Percentiles rank a stretch among this genome's conserved stretches.
Conservation (phyloP, 148 eudicot species). For the Tetragonia tetragonoides region DNA sequence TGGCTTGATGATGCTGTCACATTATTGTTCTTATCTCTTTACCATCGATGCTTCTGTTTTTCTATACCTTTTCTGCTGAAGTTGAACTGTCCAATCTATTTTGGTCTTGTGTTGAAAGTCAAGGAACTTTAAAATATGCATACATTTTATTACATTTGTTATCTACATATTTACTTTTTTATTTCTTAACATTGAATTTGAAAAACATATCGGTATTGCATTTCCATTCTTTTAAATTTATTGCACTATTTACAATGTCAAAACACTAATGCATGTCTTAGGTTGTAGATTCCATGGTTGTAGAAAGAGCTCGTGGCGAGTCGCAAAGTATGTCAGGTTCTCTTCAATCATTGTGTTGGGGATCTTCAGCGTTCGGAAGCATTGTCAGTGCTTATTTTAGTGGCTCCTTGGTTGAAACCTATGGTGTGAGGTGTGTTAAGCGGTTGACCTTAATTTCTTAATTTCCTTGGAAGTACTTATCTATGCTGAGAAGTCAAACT, state of each 20-base stretch:
- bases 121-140: not conserved
- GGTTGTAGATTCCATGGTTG: constrained; percentile 99
- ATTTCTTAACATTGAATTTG: not conserved
- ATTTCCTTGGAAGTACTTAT: not conserved
- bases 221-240: not conserved
- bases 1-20: not conserved
- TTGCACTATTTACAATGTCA: not conserved
- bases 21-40: not conserved
- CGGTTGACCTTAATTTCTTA: constrained; percentile 3
- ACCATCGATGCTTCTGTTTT: not conserved
- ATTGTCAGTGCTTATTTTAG: constrained; percentile 97
- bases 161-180: not conserved
- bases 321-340: constrained; percentile 97
- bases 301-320: constrained; percentile 99
- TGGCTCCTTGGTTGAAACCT: constrained; percentile 93
- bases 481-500: not conserved
- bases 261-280: constrained; percentile 45
- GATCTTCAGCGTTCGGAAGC: constrained; percentile 93
- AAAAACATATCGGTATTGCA: not conserved
- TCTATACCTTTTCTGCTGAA: not conserved
- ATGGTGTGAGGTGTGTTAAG: constrained; percentile 85
- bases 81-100: not conserved
- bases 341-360: constrained; percentile 98
- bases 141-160: not conserved
- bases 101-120: not conserved